phyloP scores from a whole-genome alignment of 225 moss, liverwort and hornwort species.

The Bryum argenteum region DNA sequence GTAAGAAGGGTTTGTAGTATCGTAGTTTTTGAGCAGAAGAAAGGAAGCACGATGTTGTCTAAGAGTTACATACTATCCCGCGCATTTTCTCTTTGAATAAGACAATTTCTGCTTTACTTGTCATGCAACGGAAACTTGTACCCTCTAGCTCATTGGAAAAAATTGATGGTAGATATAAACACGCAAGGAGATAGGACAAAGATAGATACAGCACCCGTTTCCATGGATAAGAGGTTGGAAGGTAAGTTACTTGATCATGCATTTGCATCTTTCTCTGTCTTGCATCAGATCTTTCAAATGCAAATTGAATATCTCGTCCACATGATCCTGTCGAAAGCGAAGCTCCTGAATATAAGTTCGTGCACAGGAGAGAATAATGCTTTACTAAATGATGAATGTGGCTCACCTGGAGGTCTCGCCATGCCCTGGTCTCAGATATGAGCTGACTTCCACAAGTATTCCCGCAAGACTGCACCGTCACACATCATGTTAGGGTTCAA shows the following conservation, averaged over 20 bases:
- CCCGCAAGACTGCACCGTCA: constrained; percentile 45
- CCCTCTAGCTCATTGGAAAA: too few relatives aligned
- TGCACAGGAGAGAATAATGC: background rate
- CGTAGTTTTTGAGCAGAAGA: constrained; percentile 3
- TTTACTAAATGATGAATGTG: background rate
- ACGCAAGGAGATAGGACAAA: too few relatives aligned
- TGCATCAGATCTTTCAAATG: constrained; percentile 88
- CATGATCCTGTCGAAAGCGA: constrained; percentile 62
- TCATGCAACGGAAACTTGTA: too few relatives aligned
- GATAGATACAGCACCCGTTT: background rate
- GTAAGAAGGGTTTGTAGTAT: too few relatives aligned
- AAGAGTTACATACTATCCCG: background rate
- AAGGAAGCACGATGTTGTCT: background rate
- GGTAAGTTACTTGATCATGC: constrained; percentile 77
- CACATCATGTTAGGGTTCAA: constrained; percentile 5
- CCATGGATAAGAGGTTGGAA: constrained; percentile 1
- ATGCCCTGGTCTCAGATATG: constrained; percentile 76
- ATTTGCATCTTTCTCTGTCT: constrained; percentile 83
- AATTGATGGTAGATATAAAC: background rate
- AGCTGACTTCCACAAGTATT: constrained; percentile 39
- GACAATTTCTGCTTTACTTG: too few relatives aligned
- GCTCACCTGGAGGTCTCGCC: constrained; percentile 87
- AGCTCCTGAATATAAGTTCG: background rate
- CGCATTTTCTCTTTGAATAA: too few relatives aligned
- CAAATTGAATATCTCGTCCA: constrained; percentile 73